These are phyloP conservation scores for Trametes hirsuta DNA, from an alignment of 1,284 basidiomycete genomes.

Conservation along the genomic window DNA sequence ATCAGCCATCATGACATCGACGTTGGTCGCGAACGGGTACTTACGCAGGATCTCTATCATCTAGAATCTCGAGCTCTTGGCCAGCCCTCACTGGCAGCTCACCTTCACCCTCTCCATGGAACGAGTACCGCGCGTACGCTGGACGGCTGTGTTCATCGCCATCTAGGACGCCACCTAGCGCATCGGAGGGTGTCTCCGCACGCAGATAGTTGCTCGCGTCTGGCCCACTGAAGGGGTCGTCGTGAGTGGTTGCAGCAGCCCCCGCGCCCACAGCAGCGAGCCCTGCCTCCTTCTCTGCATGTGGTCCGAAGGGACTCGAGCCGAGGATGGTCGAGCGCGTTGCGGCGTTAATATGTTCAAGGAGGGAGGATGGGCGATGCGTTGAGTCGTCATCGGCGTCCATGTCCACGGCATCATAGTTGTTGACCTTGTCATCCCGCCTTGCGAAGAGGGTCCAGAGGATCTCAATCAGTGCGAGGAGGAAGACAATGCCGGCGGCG, in stretches of 20 bases:
- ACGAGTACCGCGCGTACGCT: conserved; percentile 81
- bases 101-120: conserved; percentile 76
- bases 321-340: conserved; percentile 79
- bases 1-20: conserved; percentile 7
- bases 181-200: conserved; percentile 79
- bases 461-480: conserved; percentile 87
- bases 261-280: conserved; percentile 26
- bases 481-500: conserved; percentile 91
- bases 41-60: conserved; percentile 79
- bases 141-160: conserved; percentile 70
- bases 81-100: conserved; percentile 73
- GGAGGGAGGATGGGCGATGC: conserved; percentile 76
- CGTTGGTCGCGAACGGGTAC: conserved; percentile 37
- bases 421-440: conserved; percentile 67
- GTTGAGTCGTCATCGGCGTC: conserved; percentile 79
- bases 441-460: conserved; percentile 88
- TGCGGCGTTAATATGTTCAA: conserved; percentile 89
- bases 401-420: conserved; percentile 57
- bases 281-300: conserved; percentile 56
- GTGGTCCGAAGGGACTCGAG: conserved; percentile 51
- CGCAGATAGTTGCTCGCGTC: conserved; percentile 76
- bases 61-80: conserved; percentile 74
- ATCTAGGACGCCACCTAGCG: conserved; percentile 59
- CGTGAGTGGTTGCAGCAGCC: conserved; percentile 35
- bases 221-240: conserved; percentile 62